Base-by-base conservation (phyloP, 129 eudicot species). In the Artemisia annua region DNA sequence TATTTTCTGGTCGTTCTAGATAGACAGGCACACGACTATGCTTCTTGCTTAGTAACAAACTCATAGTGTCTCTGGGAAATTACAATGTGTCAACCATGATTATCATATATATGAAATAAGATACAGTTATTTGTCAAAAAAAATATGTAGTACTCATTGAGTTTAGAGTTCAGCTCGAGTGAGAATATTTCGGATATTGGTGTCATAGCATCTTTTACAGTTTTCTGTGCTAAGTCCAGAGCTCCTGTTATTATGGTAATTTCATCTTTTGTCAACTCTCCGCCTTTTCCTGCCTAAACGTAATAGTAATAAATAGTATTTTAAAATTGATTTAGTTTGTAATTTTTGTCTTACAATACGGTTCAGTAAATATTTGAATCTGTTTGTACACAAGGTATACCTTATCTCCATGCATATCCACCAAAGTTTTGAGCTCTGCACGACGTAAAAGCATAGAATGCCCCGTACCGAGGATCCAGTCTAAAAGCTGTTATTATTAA, bases 191-290 rank as follows among this genome's bases (percentile, higher is more conserved):
- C 70, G 52, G 96, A 78, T 66, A 89, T 56, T 0, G 92, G 92
- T 62, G 96, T 93, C 98, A 87, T 89, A 11, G 96, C 92, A 86
- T 89, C 96, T 78, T 88, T 84, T 48, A 90, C 96, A 13, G 92
- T 87, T 74, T 89, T 93, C 70, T 80, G 83, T 20, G 96, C 68
- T 51, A 93, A 67, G 58, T 89, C 96, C 8, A 93, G 82, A 51
- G 96, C 98, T 81, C 98, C 98, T 7, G 86, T 74, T 71, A 93
- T 93, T 20, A 93, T 89, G 9, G 90, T 83, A 52, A 90, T 93
- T 82, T 93, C 98, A 75, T 89, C 81, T 63, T 83, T 85, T 30
- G 96, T 85, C 57, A 93, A 72, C 65, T 89, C 96, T 68, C 98
- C 98, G 5, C 98, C 98, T 85, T 87, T 93, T 66, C 96, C 98